These are phyloP conservation scores for Phanerodontia chrysosporium DNA, from an alignment of 768 basidiomycete genomes.

Conservation along the genomic window DNA sequence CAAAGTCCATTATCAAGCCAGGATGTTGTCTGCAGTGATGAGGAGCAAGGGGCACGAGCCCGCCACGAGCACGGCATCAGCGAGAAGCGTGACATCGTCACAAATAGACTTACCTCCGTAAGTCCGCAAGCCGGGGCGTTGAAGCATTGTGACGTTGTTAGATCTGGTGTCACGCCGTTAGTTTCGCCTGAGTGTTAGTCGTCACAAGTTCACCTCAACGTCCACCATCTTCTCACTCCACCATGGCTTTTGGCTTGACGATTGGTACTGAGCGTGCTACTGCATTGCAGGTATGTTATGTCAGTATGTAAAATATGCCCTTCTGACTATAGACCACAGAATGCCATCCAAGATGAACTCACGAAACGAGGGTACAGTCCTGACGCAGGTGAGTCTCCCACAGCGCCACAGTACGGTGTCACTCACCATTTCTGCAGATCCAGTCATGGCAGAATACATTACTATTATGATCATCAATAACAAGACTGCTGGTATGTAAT, in stretches of 20 bases:
- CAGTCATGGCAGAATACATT: slow-evolving; percentile 92
- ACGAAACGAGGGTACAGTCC: slow-evolving; percentile 67
- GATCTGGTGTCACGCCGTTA: background rate
- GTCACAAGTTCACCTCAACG: slow-evolving; percentile 1
- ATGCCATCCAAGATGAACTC: slow-evolving; percentile 80
- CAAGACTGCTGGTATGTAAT: slow-evolving; percentile 64
- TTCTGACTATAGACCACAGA: slow-evolving; percentile 35
- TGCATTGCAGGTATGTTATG: slow-evolving; percentile 55
- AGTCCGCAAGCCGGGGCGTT: background rate
- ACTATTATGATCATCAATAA: slow-evolving; percentile 95
- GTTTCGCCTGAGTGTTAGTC: background rate
- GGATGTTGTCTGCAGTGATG: background rate
- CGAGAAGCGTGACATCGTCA: background rate
- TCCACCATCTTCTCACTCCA: slow-evolving; percentile 8
- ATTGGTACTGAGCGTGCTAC: slow-evolving; percentile 77
- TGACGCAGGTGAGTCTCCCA: slow-evolving; percentile 60
- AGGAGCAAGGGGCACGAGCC: background rate
- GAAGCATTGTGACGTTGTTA: background rate
- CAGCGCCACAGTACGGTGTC: background rate
- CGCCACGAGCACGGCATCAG: background rate
- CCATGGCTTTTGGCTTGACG: slow-evolving; percentile 71
- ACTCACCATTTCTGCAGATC: slow-evolving; percentile 43
- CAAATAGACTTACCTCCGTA: background rate
- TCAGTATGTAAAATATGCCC: background rate
- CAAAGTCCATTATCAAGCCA: background rate